Conservation (phyloP, 495 filamentous ascomycete genomes). For the Neohortaea acidophila region DNA sequence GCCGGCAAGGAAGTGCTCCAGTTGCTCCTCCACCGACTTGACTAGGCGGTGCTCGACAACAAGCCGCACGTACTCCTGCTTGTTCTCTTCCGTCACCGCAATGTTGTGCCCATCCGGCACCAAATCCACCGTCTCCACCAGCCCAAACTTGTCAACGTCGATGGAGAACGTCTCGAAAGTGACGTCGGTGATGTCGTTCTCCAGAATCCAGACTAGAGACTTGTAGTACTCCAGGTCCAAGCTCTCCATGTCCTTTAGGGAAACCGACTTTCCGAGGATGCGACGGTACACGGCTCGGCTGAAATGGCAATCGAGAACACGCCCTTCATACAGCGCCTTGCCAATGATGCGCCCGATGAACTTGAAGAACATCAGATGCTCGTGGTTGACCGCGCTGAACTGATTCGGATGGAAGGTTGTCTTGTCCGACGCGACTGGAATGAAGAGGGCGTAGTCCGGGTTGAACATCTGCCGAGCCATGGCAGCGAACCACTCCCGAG, state of each 20-base stretch:
- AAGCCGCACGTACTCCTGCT: slow-evolving; percentile 87
- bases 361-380: slow-evolving; percentile 97
- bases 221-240: slow-evolving; percentile 98
- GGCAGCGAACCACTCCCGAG: slow-evolving; percentile 98
- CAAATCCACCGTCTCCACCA: slow-evolving; percentile 72
- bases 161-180: slow-evolving; percentile 95
- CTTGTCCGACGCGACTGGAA: slow-evolving; percentile 90
- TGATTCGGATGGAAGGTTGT: slow-evolving; percentile 98
- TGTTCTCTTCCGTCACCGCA: slow-evolving; percentile 92
- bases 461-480: slow-evolving; percentile 98
- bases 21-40: slow-evolving; percentile 79
- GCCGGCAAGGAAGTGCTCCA: slow-evolving; percentile 90
- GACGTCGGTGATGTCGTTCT: slow-evolving; percentile 97
- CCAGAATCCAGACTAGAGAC: slow-evolving; percentile 95
- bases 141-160: slow-evolving; percentile 85
- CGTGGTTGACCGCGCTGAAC: slow-evolving; percentile 79
- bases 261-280: slow-evolving; percentile 85
- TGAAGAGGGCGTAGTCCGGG: slow-evolving; percentile 90
- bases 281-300: slow-evolving; percentile 95
- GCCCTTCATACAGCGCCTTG: slow-evolving; percentile 93
- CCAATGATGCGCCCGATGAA: slow-evolving; percentile 98
- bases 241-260: slow-evolving; percentile 98
- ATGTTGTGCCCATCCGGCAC: slow-evolving; percentile 78
- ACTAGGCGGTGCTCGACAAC: slow-evolving; percentile 90
- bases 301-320: slow-evolving; percentile 96